Conservation (phyloP, 2,329 filamentous ascomycete genomes). For the Myrmaecium sp. region DNA sequence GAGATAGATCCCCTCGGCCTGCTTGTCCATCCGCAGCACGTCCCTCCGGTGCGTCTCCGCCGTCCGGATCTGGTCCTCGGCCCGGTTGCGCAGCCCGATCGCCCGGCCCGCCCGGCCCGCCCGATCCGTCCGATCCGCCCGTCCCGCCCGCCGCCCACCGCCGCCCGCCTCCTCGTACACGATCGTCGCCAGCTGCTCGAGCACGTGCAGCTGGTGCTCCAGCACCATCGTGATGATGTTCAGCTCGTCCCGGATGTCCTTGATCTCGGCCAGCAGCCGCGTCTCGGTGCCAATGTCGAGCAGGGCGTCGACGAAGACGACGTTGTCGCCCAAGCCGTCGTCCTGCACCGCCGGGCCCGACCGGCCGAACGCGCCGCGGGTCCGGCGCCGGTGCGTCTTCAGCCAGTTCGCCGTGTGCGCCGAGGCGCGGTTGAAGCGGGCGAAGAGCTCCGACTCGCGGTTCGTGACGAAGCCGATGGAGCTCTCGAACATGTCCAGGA, state of each 20-base stretch:
- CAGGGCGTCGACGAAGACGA: constrained; percentile 35
- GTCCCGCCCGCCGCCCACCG: no score
- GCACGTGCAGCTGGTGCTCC: constrained; percentile 30
- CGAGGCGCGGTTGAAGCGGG: constrained; percentile 43
- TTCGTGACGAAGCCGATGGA: no score
- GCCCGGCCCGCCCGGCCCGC: no score
- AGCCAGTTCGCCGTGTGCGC: constrained; percentile 38
- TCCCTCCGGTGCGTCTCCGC: constrained; percentile 43
- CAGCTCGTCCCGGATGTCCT: constrained; percentile 51
- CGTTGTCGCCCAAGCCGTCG: constrained; percentile 16
- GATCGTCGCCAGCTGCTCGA: constrained; percentile 29
- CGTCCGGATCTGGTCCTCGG: constrained; percentile 38
- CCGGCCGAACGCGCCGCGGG: constrained; percentile 13
- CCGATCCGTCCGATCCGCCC: no score
- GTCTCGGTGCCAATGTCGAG: constrained; percentile 45
- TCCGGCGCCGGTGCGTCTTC: constrained; percentile 29
- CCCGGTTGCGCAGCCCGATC: no score
- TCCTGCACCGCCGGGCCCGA: constrained; percentile 11
- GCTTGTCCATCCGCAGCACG: constrained; percentile 45
- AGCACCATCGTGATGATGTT: constrained; percentile 42
- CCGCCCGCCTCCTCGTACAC: no score
- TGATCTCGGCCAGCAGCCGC: constrained; percentile 43
- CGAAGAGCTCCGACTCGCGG: constrained; percentile 38
- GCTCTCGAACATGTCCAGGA: constrained; percentile 50
- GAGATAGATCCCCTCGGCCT: constrained; percentile 42